Percentiles rank a stretch among this genome's conserved stretches.
These are phyloP conservation scores for Stephania yunnanensis DNA, from an alignment of 164 flowering plant species.

Conservation along the genomic window DNA sequence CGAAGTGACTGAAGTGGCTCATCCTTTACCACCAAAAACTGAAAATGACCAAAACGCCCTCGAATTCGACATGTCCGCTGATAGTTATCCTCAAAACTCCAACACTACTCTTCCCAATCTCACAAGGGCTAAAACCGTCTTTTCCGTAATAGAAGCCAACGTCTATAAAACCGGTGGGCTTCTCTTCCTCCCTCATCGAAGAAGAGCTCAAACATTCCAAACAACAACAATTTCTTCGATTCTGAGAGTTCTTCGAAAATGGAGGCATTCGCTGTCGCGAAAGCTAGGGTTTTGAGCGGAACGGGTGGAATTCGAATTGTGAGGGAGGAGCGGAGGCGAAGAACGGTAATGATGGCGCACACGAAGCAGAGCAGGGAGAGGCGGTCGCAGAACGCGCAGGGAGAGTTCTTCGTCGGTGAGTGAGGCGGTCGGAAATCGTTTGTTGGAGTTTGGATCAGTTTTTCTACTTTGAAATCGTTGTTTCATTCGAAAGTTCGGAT, in stretches of 20 bases:
- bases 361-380: constrained; percentile 18
- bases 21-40: too few species aligned
- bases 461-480: not conserved
- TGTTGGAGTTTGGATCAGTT: not conserved
- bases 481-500: not conserved
- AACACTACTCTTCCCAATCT: not conserved
- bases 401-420: constrained; percentile 47
- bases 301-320: not conserved
- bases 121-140: not conserved
- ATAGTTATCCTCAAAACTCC: too few species aligned
- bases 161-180: not conserved
- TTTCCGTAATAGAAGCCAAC: not conserved
- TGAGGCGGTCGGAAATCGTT: not conserved
- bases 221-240: not conserved
- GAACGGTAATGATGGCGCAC: not conserved
- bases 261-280: not conserved
- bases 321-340: not conserved
- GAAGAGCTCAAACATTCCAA: not conserved
- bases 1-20: too few species aligned
- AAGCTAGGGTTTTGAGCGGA: not conserved
- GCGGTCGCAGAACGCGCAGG: constrained; percentile 42
- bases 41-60: too few species aligned
- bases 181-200: not conserved
- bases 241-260: not conserved
- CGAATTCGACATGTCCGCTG: too few species aligned